These are phyloP conservation scores for Excoecaria cochinchinensis DNA, from an alignment of 345 rosid species.

Conservation along the genomic window DNA sequence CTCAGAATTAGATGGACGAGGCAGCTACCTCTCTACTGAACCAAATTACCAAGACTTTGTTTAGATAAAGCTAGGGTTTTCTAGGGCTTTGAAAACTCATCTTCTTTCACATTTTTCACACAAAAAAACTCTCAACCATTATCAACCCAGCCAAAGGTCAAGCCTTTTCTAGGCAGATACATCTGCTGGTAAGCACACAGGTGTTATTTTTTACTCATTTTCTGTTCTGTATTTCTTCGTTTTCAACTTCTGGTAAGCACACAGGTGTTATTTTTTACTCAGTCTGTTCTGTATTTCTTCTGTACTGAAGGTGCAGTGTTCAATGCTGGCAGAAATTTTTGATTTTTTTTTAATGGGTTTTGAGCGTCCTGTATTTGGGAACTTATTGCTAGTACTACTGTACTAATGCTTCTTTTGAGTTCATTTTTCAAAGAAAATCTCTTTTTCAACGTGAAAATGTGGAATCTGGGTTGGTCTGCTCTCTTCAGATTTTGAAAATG, in stretches of 20 bases:
- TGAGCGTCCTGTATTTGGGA: background rate
- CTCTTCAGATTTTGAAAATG: constrained; percentile 1
- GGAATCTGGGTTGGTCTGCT: constrained; percentile 2
- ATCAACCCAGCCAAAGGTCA: constrained; percentile 1
- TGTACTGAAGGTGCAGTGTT: background rate
- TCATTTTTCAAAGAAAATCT: background rate
- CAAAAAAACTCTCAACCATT: background rate
- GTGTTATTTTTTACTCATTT: background rate
- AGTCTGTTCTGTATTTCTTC: too few species aligned
- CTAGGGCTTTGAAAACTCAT: background rate
- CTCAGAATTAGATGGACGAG: background rate
- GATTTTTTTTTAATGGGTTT: background rate
- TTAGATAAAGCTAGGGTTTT: constrained; percentile 9
- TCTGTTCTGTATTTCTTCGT: background rate
- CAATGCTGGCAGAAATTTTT: background rate
- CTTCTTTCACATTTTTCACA: background rate
- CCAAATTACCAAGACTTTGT: background rate
- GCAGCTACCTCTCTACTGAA: background rate
- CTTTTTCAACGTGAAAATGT: background rate
- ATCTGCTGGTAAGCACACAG: constrained; percentile 7
- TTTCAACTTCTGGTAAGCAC: background rate
- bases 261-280: too few species aligned
- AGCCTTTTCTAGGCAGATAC: background rate
- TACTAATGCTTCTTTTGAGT: background rate
- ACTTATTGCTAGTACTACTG: background rate